phyloP scores from a whole-genome alignment of 257 asterid species.

The Agastache rugosa region DNA sequence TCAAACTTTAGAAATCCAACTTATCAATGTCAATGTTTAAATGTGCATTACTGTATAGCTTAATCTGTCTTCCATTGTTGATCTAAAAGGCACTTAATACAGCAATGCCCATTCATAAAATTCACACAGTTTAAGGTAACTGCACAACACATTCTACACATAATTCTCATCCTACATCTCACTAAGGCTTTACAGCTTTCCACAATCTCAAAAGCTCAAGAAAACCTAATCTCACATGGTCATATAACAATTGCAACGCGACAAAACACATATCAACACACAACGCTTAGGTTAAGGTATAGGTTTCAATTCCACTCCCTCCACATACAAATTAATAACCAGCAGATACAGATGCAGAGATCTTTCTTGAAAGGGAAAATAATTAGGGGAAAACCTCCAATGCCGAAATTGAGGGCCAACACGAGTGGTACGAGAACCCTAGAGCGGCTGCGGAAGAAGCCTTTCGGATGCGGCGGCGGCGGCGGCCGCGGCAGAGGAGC shows the following conservation, averaged over 20 bases:
- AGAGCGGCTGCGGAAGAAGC: slow-evolving; percentile 9
- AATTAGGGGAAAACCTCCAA: slow-evolving; percentile 24
- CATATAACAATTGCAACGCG: not conserved
- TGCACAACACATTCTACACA: not conserved
- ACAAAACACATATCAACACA: slow-evolving; percentile 1
- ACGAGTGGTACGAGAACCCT: slow-evolving; percentile 17
- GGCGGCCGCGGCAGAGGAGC: not conserved
- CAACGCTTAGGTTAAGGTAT: not conserved
- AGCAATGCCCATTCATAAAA: not conserved
- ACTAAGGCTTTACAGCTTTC: not conserved
- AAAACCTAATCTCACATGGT: not conserved
- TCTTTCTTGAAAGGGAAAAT: not conserved
- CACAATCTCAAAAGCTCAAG: not conserved
- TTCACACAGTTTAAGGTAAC: not conserved
- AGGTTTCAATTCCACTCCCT: not conserved
- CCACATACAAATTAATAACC: not conserved
- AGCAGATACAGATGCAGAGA: not conserved
- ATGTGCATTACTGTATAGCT: not conserved
- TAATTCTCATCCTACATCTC: not conserved
- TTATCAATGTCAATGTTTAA: not conserved
- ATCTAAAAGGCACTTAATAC: not conserved
- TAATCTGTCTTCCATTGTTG: not conserved
- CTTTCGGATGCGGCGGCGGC: too few relatives aligned
- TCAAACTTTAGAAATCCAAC: not conserved
- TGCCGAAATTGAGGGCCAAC: slow-evolving; percentile 13